Evolutionary conservation across 345 rosid species (phyloP), one percentile per base, ranked within the genome.

Genomic region (Jatropha curcas): DNA sequence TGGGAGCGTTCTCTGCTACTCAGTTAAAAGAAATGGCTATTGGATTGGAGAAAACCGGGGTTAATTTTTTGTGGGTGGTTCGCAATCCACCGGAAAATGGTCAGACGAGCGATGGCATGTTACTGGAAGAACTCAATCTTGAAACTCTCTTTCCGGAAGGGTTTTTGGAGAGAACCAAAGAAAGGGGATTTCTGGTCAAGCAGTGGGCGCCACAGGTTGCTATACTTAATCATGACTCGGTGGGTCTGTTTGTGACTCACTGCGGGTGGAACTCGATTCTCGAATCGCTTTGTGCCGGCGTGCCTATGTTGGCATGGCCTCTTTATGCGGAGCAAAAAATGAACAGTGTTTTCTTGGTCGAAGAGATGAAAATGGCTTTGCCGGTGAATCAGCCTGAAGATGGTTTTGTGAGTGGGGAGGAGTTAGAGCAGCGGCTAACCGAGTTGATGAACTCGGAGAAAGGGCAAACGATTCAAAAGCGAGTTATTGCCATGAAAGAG

Each of bases 241-340:
- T 84, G 2, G 89, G 92, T 4, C 90, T 89, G 45, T 89, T 89
- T 39, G 90, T 88, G 41, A 89, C 86, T 61, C 95, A 89, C 71
- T 84, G 92, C 30, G 93, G 97, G 2, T 92, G 91, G 95, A 92
- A 88, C 70, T 87, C 93, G 1, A 71, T 82, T 25, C 86, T 92
- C 0, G 97, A 88, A 74, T 78, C 90, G 0, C 75, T 88, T 37
- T 71, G 80, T 7, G 86, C 86, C 0, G 93, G 93, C 1, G 83
- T 83, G 52, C 87, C 85, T 0, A 80, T 87, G 89, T 53, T 87
- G 30, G 89, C 85, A 0, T 87, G 86, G 91, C 91, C 89, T 0
- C 70, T 84, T 7, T 84, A 87, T 17, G 86, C 85, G 1, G 91
- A 84, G 76, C 89, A 85, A 45, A 68, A 59, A 72, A 20, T 73